Evolutionary conservation across 2,329 filamentous ascomycete species (phyloP).

Genomic region (Cercospora nicotianae): DNA sequence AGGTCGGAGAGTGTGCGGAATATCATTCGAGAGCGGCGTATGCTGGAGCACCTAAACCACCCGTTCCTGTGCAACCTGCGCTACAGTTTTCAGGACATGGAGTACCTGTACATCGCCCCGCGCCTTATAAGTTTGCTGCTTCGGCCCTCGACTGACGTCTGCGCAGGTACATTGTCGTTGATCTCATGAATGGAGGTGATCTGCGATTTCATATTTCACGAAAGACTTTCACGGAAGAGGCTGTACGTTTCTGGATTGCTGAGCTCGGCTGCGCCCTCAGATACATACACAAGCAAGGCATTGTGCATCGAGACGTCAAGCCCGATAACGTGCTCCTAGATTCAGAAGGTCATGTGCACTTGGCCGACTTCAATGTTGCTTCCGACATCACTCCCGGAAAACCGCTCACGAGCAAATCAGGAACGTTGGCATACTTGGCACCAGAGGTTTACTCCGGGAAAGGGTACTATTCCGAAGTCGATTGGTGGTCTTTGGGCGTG

Average conservation of each 20-base stretch:
- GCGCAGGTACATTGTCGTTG: conserved; percentile 81
- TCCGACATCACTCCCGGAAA: conserved; percentile 86
- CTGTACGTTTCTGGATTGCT: conserved; percentile 94
- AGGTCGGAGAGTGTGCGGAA: conserved; percentile 97
- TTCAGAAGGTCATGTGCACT: conserved; percentile 87
- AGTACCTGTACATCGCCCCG: conserved; percentile 72
- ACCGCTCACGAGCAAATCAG: conserved; percentile 89
- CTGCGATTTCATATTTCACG: conserved; percentile 95
- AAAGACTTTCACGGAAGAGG: conserved; percentile 97
- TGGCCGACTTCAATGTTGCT: conserved; percentile 98
- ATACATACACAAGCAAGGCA: conserved; percentile 82
- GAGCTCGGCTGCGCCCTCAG: conserved; percentile 87
- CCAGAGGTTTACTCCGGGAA: conserved; percentile 91
- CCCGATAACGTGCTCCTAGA: conserved; percentile 89
- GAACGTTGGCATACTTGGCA: conserved; percentile 90
- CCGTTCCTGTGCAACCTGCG: conserved; percentile 97
- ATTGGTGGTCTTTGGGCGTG: conserved; percentile 98
- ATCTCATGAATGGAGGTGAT: conserved; percentile 97
- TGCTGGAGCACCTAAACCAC: conserved; percentile 97
- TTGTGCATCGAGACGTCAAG: conserved; percentile 89
- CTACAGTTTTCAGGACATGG: conserved; percentile 98
- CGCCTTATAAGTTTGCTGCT: conserved; percentile 23
- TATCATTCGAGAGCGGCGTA: conserved; percentile 93
- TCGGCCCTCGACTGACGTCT: conserved; percentile 27
- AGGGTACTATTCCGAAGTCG: conserved; percentile 85